These are phyloP conservation scores for Cordyceps cateniannulata DNA, from an alignment of 2,329 filamentous ascomycete species.

Conservation along the genomic window DNA sequence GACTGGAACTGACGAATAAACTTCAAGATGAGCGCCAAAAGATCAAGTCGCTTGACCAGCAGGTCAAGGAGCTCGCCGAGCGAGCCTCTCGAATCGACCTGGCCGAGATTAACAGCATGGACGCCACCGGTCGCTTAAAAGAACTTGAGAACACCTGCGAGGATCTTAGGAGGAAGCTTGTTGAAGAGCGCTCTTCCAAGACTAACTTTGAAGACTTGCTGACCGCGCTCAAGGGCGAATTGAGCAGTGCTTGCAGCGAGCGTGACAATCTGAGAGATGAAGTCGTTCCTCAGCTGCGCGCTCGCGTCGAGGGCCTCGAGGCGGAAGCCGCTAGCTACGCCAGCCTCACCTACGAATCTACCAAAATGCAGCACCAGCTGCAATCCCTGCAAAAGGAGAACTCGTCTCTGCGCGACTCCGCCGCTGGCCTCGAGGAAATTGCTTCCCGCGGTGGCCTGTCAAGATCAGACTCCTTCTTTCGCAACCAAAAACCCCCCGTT, in stretches of 20 bases:
- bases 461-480: slow-evolving; percentile 58
- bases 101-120: slow-evolving; percentile 47
- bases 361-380: slow-evolving; percentile 82
- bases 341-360: slow-evolving; percentile 70
- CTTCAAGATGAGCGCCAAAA: slow-evolving; percentile 78
- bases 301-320: slow-evolving; percentile 73
- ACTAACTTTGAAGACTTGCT: slow-evolving; percentile 92
- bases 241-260: slow-evolving; percentile 78
- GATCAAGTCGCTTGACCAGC: slow-evolving; percentile 70
- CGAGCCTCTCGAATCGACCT: slow-evolving; percentile 60
- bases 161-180: slow-evolving; percentile 72
- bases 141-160: slow-evolving; percentile 78
- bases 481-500: slow-evolving; percentile 36
- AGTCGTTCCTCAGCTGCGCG: slow-evolving; percentile 70
- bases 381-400: slow-evolving; percentile 64
- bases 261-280: slow-evolving; percentile 88
- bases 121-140: slow-evolving; percentile 57
- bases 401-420: slow-evolving; percentile 44
- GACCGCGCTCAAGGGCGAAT: slow-evolving; percentile 72
- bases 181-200: slow-evolving; percentile 80
- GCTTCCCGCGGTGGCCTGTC: slow-evolving; percentile 43
- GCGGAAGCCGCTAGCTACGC: slow-evolving; percentile 65
- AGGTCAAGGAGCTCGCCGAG: slow-evolving; percentile 76
- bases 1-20: slow-evolving; percentile 77
- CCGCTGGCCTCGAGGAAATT: slow-evolving; percentile 15